Percentiles rank a stretch among this genome's conserved stretches.
phyloP scores from a whole-genome alignment of 1,284 basidiomycete genomes.

The Malassezia sympodialis region DNA sequence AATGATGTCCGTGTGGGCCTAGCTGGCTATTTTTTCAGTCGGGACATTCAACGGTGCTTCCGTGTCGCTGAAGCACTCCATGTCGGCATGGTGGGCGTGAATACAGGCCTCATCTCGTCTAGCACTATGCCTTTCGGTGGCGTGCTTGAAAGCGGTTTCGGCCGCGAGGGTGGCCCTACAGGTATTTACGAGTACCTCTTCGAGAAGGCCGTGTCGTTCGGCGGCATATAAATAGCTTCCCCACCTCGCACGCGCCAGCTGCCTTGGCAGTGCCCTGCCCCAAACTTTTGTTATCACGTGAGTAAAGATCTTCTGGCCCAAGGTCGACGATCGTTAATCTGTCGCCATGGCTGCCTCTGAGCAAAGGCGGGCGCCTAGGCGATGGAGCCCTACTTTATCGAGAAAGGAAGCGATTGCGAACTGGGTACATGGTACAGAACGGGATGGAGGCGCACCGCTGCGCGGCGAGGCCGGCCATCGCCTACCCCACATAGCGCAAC shows the following conservation, averaged over 20 bases:
- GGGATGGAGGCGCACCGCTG: neutral
- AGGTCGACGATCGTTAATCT: neutral
- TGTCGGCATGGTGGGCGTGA: conserved; percentile 83
- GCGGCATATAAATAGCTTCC: neutral
- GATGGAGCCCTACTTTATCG: neutral
- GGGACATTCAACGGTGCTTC: conserved; percentile 82
- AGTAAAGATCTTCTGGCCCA: neutral
- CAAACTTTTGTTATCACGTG: neutral
- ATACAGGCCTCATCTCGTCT: conserved; percentile 43
- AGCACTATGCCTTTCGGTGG: conserved; percentile 65
- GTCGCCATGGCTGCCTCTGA: neutral
- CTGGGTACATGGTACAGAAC: neutral
- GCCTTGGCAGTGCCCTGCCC: neutral
- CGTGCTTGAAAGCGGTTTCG: conserved; percentile 67
- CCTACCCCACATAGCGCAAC: neutral
- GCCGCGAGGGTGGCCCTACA: conserved; percentile 55
- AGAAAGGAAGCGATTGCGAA: neutral
- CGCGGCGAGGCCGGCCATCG: neutral
- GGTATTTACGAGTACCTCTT: conserved; percentile 64
- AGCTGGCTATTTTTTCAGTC: conserved; percentile 53
- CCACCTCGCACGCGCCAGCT: neutral
- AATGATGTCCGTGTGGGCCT: conserved; percentile 78
- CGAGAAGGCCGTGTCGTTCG: conserved; percentile 43
- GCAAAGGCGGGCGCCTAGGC: neutral
- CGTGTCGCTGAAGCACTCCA: conserved; percentile 94